Evolutionary conservation across 1,139 yeast genomes (phyloP), one percentile per base, ranked within the genome.

Genomic region (Yamadazyma spencermartinsiae): DNA sequence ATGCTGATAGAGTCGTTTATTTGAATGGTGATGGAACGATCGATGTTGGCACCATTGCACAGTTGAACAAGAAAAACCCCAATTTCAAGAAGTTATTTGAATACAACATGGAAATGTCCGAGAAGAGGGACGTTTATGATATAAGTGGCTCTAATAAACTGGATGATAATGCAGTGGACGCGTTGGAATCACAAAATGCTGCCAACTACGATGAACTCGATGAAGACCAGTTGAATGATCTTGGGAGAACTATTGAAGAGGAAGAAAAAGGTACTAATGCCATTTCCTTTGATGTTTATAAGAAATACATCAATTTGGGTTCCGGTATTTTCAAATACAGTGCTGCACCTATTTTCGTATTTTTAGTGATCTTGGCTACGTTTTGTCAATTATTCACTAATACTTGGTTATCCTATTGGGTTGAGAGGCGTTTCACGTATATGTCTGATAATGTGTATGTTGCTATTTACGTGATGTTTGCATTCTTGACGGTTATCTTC

Each of bases 401-500:
- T 41, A 64, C 69, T 19, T 67, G 73, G 73, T 60, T 67, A 43
- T 63, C 71, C 1, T 67, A 54, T 36, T 67, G 72, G 72, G 48
- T 55, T 16, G 65, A 58, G 38, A 48, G 50, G 34, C 61, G 58
- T 42, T 65, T 63, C 43, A 29, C 42, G 2, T 48, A 44, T n/a
- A 53, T 35, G 23, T 25, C 49, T 13, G 64, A 59, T 43, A 39
- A 54, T 19, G 58, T 61, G 36, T 67, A 66, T 48, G 61, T 67
- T 44, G 63, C 59, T 0, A 40, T 63, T 14, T 67, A 67, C 45
- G 66, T 65, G 18, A 43, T 54, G 43, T 60, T 67, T 48, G 61
- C 71, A 3, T 46, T 66, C 31, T 53, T 63, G 39, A 69, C 80
- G 23, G 74, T 79, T 24, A 34, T 79, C 2, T 70, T 76, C 47